Base-by-base conservation (phyloP, 768 basidiomycete genomes). In the Pleurotus platypus region DNA sequence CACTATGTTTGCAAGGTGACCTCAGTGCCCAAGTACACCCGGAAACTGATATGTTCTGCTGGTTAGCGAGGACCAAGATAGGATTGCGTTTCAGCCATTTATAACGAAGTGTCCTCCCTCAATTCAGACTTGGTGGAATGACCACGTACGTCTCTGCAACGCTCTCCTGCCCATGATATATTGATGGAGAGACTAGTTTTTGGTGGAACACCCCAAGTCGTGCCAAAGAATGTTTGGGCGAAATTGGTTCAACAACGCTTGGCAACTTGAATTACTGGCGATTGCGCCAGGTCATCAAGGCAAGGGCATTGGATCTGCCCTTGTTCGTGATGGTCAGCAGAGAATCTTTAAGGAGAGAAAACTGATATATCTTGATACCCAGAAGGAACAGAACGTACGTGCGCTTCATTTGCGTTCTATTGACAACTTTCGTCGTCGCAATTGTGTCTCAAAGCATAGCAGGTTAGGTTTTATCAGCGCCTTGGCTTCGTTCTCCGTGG, bases 291-390 rank as follows among this genome's bases (percentile, higher is more conserved):
- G 51, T 40, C 51, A 54, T 54, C 51, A 40, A 54, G 51, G 39
- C 51, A 39, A 54, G 39, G 38, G 38, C 42, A 54, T 54, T 42
- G 51, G 39, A 22, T 51, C 49, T 42, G 51, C 35, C 39, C 51
- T 40, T 54, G 51, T 54, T 43, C 38, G 51, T 26, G 26, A 51
- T 51, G 49, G 49, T 51, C 49, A 51, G 49, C 49, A 51, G n/a
- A 26, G 49, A 35, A 51, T 48, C 18, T 48, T 51, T 30, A 35
- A 26, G 30, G 27, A 51, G 49, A 39, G 49, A 35, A 51, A 51
- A 38, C 49, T 51, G 35, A 51, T 51, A 13, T 51, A 51, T 30
- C 49, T 51, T 51, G 49, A 51, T 30, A 51, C 49, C 49, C 49
- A 51, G 30, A 51, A 22, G 49, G 49, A 51, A 22, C 49, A 51